Percentiles rank a stretch among this genome's conserved stretches.
phyloP scores from a whole-genome alignment of 1,284 basidiomycete genomes.

The Vanrija sp. region DNA sequence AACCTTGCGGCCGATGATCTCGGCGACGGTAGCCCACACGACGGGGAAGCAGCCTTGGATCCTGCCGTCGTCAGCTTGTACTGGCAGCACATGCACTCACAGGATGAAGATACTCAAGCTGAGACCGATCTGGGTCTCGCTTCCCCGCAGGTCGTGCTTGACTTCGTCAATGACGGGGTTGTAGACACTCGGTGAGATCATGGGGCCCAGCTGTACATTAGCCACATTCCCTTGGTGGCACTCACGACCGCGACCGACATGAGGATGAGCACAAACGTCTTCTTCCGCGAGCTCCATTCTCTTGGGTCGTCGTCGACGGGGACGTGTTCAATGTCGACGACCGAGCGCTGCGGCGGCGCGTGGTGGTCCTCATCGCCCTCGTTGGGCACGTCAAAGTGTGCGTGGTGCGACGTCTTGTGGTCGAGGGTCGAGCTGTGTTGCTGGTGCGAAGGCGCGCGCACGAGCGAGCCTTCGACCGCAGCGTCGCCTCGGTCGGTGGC shows the following conservation, averaged over 20 bases:
- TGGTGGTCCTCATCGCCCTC: not conserved
- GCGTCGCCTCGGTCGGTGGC: slow-evolving; percentile 13
- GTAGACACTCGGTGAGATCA: slow-evolving; percentile 55
- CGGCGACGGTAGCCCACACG: slow-evolving; percentile 52
- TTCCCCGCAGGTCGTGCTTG: slow-evolving; percentile 61
- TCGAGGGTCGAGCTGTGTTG: not conserved
- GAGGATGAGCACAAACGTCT: slow-evolving; percentile 50
- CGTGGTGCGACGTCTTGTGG: slow-evolving; percentile 11
- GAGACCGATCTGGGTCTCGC: slow-evolving; percentile 64
- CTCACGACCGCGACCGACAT: slow-evolving; percentile 39
- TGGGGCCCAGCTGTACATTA: slow-evolving; percentile 58
- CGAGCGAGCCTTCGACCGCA: slow-evolving; percentile 3
- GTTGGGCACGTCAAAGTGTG: slow-evolving; percentile 19
- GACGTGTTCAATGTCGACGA: slow-evolving; percentile 62
- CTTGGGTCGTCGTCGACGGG: slow-evolving; percentile 72
- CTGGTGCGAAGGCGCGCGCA: slow-evolving; percentile 6
- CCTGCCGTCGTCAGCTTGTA: slow-evolving; percentile 10
- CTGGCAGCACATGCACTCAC: slow-evolving; percentile 15
- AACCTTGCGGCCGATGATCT: slow-evolving; percentile 75
- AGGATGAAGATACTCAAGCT: slow-evolving; percentile 73
- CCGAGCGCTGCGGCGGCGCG: slow-evolving; percentile 5
- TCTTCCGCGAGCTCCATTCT: slow-evolving; percentile 63
- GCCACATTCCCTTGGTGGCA: slow-evolving; percentile 1
- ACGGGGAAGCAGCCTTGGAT: slow-evolving; percentile 44
- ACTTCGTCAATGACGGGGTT: slow-evolving; percentile 59